These are phyloP conservation scores for Eucalyptus tenuipes DNA, from an alignment of 345 rosid species.

Conservation along the genomic window DNA sequence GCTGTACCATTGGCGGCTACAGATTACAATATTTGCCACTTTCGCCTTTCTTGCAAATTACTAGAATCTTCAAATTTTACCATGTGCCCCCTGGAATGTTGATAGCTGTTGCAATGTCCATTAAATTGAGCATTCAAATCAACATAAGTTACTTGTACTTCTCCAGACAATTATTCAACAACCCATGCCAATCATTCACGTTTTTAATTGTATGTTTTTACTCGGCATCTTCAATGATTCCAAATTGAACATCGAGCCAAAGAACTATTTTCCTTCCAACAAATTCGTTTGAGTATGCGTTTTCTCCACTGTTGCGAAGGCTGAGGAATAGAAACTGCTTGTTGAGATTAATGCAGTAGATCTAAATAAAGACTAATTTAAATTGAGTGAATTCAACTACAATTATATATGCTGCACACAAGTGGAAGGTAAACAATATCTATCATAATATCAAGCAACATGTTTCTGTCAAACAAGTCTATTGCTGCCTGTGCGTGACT, in stretches of 20 bases:
- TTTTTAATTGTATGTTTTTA: neutral
- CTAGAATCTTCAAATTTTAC: neutral
- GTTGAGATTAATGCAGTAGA: neutral
- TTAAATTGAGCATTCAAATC: neutral
- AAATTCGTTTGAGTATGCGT: neutral
- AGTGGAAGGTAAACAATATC: neutral
- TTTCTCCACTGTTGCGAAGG: neutral
- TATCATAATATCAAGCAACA: neutral
- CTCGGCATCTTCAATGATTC: neutral
- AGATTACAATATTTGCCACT: neutral
- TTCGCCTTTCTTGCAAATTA: neutral
- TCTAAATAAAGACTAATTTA: neutral
- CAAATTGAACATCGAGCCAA: neutral
- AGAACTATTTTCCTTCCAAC: neutral
- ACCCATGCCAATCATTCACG: neutral
- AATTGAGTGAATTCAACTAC: neutral
- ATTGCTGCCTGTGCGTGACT: rapidly evolving
- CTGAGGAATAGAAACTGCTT: neutral
- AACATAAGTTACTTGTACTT: neutral
- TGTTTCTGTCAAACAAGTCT: neutral
- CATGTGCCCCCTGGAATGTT: neutral
- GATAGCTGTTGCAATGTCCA: neutral
- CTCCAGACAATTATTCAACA: neutral
- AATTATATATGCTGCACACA: neutral
- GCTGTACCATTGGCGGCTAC: neutral